Evolutionary conservation across 495 filamentous ascomycete genomes (phyloP), one percentile per base, ranked within the genome.

Genomic region (Trichoderma gamsii): DNA sequence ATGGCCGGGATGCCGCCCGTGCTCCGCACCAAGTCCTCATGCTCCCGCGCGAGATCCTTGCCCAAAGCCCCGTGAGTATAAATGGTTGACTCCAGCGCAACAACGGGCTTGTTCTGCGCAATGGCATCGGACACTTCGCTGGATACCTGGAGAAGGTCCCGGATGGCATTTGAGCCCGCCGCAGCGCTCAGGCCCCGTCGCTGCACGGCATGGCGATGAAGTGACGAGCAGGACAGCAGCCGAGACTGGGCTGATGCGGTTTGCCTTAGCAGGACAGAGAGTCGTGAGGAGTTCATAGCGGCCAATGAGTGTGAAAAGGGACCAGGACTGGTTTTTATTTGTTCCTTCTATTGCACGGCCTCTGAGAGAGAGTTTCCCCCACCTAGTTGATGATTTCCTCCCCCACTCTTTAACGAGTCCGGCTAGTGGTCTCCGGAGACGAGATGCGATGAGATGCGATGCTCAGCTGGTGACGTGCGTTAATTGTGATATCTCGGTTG

Each of bases 1-100:
- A 94, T 96, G 21, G 95, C 95, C n/a, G 95, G 95, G 25, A 97
- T 85, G 18, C 87, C 95, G 43, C 95, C 95, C 78, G 92, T 86
- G 9, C 79, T 75, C 66, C 95, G 88, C 49, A 97, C 87, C 9
- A 92, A 79, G 9, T 84, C 84, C 76, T 98, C 94, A 18, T 97
- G 82, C 76, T 98, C 94, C 16, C 97, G 82, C 18, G 89, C 87
- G 7, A 99, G 84, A 44, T 93, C 90, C 2, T 92, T 87, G 69
- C 92, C 92, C 44, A 96, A 89, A 71, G 93, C 93, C 29, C 95
- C 95, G 87, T 80, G 74, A 38, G 75, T 82, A 59, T 82, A 81
- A 51, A 99, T 97, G 2, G 95, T 96, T 2, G 91, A 89, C 77
- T 99, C 95, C 12, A 99, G 83, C 41, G 95, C 93, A 15, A 99